These are phyloP conservation scores for Suhomyces bokatorum DNA, from an alignment of 1,139 yeast species.

Conservation along the genomic window DNA sequence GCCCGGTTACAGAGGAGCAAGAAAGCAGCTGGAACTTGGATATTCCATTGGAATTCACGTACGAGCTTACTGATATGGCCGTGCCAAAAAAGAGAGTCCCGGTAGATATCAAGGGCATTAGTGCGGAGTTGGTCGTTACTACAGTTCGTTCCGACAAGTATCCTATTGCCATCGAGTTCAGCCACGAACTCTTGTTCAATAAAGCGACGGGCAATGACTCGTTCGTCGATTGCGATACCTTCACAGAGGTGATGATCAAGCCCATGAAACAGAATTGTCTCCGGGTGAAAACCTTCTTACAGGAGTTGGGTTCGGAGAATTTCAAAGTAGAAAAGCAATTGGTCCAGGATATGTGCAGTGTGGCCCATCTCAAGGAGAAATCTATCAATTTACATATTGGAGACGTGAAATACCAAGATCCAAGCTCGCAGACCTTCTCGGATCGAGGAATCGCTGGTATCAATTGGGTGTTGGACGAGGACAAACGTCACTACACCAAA, in stretches of 20 bases:
- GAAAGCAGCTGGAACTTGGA: slow-evolving; percentile 29
- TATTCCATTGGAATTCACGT: slow-evolving; percentile 30
- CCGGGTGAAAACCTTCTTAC: slow-evolving; percentile 23
- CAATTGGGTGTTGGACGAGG: slow-evolving; percentile 9
- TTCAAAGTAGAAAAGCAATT: slow-evolving; percentile 33
- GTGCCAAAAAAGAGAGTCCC: slow-evolving; percentile 14
- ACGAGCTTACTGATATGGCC: slow-evolving; percentile 13
- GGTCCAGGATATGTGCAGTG: slow-evolving; percentile 32
- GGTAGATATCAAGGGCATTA: slow-evolving; percentile 18
- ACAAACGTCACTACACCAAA: slow-evolving; percentile 1
- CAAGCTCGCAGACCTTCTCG: background rate
- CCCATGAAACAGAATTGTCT: slow-evolving; percentile 25
- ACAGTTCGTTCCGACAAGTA: slow-evolving; percentile 20
- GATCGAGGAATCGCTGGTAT: background rate
- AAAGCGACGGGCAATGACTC: slow-evolving; percentile 11
- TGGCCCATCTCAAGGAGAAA: slow-evolving; percentile 32
- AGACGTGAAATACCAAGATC: slow-evolving; percentile 12
- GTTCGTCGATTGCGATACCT: slow-evolving; percentile 27
- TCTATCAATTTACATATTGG: slow-evolving; percentile 25
- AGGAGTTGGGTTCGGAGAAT: slow-evolving; percentile 26
- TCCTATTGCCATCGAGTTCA: slow-evolving; percentile 24
- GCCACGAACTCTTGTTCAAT: slow-evolving; percentile 24
- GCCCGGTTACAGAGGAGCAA: slow-evolving; percentile 9
- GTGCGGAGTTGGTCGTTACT: slow-evolving; percentile 22
- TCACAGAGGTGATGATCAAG: slow-evolving; percentile 23